Conservation (phyloP, 2,329 filamentous ascomycete genomes). For the Elsinoe fawcettii region DNA sequence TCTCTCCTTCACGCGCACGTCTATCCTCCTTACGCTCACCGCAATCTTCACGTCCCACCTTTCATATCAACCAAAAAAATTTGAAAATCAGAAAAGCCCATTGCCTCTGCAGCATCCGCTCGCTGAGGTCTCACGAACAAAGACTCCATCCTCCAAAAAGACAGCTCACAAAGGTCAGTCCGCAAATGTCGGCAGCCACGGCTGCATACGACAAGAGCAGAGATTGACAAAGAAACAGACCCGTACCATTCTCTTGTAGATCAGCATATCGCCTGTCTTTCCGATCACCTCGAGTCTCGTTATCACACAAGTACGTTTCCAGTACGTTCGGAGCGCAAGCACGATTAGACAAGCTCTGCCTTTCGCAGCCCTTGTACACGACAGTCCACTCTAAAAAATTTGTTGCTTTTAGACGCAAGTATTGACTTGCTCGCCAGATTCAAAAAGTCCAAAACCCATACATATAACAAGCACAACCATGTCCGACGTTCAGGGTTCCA, state of each 20-base stretch:
- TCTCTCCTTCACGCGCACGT: conserved; percentile 11
- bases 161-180: conserved; percentile 18
- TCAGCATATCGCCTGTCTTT: conserved; percentile 13
- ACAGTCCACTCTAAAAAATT: not conserved
- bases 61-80: conserved; percentile 31
- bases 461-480: conserved; percentile 22
- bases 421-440: conserved; percentile 2
- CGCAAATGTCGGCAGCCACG: conserved; percentile 9
- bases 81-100: conserved; percentile 31
- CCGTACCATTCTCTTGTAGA: not conserved
- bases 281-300: conserved; percentile 8
- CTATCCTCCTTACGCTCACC: not conserved
- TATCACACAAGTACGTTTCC: conserved; percentile 6
- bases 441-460: conserved; percentile 6
- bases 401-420: not conserved
- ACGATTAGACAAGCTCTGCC: not conserved
- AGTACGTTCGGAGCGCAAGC: not conserved
- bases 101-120: conserved; percentile 21
- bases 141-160: conserved; percentile 22
- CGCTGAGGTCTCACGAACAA: conserved; percentile 18
- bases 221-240: conserved; percentile 4
- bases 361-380: not conserved
- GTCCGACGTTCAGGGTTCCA: conserved; percentile 40
- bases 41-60: not conserved
- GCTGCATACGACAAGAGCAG: conserved; percentile 11